Conservation (phyloP, 2,329 filamentous ascomycete genomes). For the Penicillium olsonii region DNA sequence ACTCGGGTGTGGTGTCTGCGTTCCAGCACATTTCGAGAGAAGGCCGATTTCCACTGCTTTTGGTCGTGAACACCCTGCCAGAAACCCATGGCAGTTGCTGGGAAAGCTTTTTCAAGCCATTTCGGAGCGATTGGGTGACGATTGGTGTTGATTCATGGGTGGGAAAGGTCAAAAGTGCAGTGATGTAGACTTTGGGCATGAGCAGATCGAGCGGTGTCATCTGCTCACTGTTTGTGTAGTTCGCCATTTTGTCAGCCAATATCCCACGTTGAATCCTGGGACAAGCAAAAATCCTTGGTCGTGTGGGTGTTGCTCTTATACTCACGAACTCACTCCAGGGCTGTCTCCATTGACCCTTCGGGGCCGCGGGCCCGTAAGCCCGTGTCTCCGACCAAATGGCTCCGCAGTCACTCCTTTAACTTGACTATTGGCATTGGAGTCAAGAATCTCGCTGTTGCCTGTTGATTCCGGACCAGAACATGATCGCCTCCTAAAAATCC, state of each 20-base stretch:
- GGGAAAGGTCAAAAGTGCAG: constrained; percentile 7
- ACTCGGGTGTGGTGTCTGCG: background rate
- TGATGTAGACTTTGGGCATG: constrained; percentile 13
- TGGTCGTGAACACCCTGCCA: background rate
- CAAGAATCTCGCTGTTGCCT: background rate
- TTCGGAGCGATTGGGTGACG: background rate
- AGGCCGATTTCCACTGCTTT: background rate
- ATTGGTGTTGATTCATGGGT: background rate
- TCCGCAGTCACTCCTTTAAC: background rate
- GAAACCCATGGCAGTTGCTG: background rate
- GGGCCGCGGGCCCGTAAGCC: background rate
- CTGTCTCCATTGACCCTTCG: background rate
- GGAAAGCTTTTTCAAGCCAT: background rate
- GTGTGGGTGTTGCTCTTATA: no score
- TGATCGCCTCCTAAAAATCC: background rate
- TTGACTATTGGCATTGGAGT: background rate
- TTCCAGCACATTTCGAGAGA: background rate
- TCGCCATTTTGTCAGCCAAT: background rate
- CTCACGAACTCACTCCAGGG: background rate
- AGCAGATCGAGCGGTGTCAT: constrained; percentile 9
- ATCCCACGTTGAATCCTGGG: no score
- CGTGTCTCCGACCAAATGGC: background rate
- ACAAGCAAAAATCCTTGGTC: no score
- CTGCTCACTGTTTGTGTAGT: background rate
- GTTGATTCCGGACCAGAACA: no score